Conservation (phyloP, 2,329 filamentous ascomycete species). For the Colletotrichum magnum region DNA sequence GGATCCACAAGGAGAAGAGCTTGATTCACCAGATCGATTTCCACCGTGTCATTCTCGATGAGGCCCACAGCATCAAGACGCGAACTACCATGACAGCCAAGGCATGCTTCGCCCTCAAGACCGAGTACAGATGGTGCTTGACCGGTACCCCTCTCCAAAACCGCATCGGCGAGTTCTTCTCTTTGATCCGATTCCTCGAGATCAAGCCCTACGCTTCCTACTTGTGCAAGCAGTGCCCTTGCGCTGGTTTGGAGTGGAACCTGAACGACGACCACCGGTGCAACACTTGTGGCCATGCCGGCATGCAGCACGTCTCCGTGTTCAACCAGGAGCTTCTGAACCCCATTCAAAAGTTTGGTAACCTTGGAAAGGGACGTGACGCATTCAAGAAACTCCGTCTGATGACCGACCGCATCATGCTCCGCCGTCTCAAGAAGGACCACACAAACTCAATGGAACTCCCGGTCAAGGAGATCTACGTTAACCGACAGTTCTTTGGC, state of each 20-base stretch:
- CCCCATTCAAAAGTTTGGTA: conserved; percentile 78
- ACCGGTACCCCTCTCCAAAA: conserved; percentile 97
- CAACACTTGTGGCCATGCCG: conserved; percentile 68
- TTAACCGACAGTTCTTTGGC: conserved; percentile 96
- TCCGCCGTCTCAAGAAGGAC: conserved; percentile 93
- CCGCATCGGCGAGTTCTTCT: conserved; percentile 97
- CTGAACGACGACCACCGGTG: conserved; percentile 82
- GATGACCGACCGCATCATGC: conserved; percentile 94
- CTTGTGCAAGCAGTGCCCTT: conserved; percentile 89
- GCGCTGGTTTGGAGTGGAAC: conserved; percentile 86
- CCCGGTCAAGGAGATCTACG: conserved; percentile 91
- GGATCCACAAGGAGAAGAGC: conserved; percentile 83
- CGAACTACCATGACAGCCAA: conserved; percentile 93
- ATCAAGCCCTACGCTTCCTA: conserved; percentile 92
- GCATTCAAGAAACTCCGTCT: conserved; percentile 88
- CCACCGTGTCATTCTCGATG: conserved; percentile 93
- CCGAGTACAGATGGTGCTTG: conserved; percentile 93
- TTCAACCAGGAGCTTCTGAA: conserved; percentile 97
- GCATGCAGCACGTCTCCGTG: conserved; percentile 67
- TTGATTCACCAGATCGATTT: conserved; percentile 88
- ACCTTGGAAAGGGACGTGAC: conserved; percentile 71
- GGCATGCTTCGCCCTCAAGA: conserved; percentile 92
- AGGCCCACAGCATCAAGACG: conserved; percentile 94
- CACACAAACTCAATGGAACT: conserved; percentile 96
- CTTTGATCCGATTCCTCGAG: conserved; percentile 91